A percentile compares a stretch with the other conserved stretches of the same genome.
phyloP scores from a whole-genome alignment of 1,139 yeast species.

The Pneumocystis carinii region DNA sequence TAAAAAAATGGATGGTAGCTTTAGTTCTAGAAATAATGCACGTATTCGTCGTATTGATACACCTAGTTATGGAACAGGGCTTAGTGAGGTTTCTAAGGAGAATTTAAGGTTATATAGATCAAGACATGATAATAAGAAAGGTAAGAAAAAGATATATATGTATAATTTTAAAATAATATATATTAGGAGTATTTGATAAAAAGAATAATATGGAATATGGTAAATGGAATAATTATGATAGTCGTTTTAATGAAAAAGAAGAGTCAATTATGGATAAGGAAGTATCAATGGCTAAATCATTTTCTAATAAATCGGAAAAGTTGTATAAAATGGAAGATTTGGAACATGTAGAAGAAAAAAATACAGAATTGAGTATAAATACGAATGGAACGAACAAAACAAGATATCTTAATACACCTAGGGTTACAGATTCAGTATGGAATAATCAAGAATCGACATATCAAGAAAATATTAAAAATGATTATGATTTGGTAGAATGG shows the following conservation, averaged over 20 bases:
- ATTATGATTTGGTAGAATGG: conserved; percentile 6
- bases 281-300: neutral
- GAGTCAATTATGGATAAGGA: neutral
- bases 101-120: conserved; percentile 9
- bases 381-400: neutral
- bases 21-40: conserved; percentile 1
- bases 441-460: conserved; percentile 8
- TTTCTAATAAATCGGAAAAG: neutral
- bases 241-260: neutral
- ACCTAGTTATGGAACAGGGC: conserved; percentile 15
- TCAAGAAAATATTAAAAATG: conserved; percentile 2
- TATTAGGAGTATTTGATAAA: neutral
- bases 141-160: neutral
- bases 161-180: neutral
- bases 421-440: conserved; percentile 2
- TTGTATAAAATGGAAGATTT: neutral
- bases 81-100: conserved; percentile 14
- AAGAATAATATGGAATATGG: neutral
- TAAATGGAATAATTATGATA: neutral
- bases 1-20: conserved; percentile 2
- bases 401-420: neutral
- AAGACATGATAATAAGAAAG: conserved; percentile 1
- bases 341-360: neutral
- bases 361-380: neutral
- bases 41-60: conserved; percentile 15